phyloP scores from a whole-genome alignment of 1,284 basidiomycete genomes.

The Cryptococcus deneoformans region DNA sequence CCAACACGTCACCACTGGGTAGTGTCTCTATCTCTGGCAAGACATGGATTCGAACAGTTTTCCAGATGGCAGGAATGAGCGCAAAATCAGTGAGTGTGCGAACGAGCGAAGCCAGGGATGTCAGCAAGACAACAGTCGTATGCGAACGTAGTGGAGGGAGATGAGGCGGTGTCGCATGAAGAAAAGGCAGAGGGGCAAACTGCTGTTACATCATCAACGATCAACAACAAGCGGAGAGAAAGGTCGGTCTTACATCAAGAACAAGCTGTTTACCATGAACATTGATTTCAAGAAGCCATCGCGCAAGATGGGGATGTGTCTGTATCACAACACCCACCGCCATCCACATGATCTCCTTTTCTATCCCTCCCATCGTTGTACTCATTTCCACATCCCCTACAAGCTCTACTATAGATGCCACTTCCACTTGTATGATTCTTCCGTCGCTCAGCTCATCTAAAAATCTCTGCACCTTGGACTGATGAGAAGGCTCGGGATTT shows the following conservation, averaged over 20 bases:
- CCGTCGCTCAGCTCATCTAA: conserved; percentile 28
- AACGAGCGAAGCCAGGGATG: conserved; percentile 16
- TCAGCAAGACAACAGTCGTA: conserved; percentile 19
- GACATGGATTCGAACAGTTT: conserved; percentile 4
- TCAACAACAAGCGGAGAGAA: neutral
- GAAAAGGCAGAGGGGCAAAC: conserved; percentile 25
- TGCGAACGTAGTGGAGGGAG: conserved; percentile 26
- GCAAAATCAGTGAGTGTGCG: conserved; percentile 6
- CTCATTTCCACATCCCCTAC: conserved; percentile 10
- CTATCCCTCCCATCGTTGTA: conserved; percentile 16
- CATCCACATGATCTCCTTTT: conserved; percentile 40
- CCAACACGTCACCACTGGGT: conserved; percentile 15
- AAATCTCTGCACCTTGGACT: conserved; percentile 17
- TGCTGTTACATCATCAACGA: conserved; percentile 13
- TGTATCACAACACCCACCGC: conserved; percentile 21
- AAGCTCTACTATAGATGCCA: conserved; percentile 16
- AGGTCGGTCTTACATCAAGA: neutral
- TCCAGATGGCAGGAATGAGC: conserved; percentile 13
- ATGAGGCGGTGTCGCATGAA: conserved; percentile 29
- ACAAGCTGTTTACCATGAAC: neutral
- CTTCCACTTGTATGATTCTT: conserved; percentile 26
- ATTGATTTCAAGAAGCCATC: conserved; percentile 20
- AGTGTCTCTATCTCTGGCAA: conserved; percentile 17
- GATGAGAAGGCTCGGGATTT: conserved; percentile 20
- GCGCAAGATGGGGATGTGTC: conserved; percentile 14